phyloP scores from a whole-genome alignment of 352 stramenopile genomes.

The Pythium insidiosum region DNA sequence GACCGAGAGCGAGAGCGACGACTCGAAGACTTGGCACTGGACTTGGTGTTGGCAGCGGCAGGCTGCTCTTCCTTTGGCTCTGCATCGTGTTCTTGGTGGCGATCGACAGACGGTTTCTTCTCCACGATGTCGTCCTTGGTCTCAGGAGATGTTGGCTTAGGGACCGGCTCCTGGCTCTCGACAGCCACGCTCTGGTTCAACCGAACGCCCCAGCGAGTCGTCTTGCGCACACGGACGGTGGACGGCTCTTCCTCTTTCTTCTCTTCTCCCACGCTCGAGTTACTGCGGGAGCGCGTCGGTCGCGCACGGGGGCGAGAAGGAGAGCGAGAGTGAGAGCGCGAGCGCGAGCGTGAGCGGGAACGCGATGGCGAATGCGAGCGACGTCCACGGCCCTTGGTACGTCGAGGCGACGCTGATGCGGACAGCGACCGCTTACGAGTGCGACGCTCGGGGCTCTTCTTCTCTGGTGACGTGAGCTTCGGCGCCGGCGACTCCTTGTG shows the following conservation, averaged over 20 bases:
- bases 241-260: conserved; percentile 7
- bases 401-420: too few species aligned
- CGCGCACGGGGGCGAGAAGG: too few species aligned
- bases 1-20: conserved; percentile 13
- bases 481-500: neutral
- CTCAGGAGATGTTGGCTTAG: neutral
- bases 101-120: neutral
- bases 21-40: neutral
- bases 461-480: neutral
- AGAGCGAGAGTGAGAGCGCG: too few species aligned
- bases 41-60: neutral
- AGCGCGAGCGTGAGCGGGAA: conserved; percentile 14
- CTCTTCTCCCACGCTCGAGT: conserved; percentile 1
- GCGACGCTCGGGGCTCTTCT: neutral
- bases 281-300: too few species aligned
- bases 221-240: conserved; percentile 8
- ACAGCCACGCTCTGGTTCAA: too few species aligned
- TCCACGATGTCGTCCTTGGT: neutral
- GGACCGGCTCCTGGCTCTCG: conserved; percentile 8
- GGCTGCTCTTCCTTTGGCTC: conserved; percentile 8
- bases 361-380: conserved; percentile 13
- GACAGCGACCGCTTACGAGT: too few species aligned
- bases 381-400: too few species aligned
- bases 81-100: neutral
- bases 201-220: conserved; percentile 14